Conservation (phyloP, 495 filamentous ascomycete genomes). For the Peziza echinospora region DNA sequence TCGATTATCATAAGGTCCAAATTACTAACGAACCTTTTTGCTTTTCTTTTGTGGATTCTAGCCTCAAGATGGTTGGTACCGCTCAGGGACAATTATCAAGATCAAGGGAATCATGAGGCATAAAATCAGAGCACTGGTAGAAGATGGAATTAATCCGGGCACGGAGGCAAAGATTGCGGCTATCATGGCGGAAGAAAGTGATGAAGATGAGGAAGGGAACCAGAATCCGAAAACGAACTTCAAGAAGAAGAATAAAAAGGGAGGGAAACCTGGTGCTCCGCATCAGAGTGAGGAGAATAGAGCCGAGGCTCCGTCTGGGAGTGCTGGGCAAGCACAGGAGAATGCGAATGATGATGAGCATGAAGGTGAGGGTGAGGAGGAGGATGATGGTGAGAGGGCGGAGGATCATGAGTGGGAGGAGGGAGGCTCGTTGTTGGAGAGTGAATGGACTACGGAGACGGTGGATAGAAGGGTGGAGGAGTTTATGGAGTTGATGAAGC, state of each 20-base stretch:
- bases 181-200: neutral
- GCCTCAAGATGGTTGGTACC: slow-evolving; percentile 51
- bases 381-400: no score
- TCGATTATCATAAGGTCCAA: no score
- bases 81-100: slow-evolving; percentile 55
- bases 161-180: neutral
- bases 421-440: slow-evolving; percentile 9
- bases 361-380: slow-evolving; percentile 3
- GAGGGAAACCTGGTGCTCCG: neutral
- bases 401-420: slow-evolving; percentile 7
- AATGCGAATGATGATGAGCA: slow-evolving; percentile 1
- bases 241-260: slow-evolving; percentile 8
- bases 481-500: slow-evolving; percentile 13
- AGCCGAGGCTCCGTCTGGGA: slow-evolving; percentile 3
- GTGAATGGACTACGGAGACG: slow-evolving; percentile 1
- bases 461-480: slow-evolving; percentile 13
- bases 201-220: neutral
- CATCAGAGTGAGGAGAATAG: no score
- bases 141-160: neutral
- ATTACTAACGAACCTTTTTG: slow-evolving; percentile 13
- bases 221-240: neutral
- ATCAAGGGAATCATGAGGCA: slow-evolving; percentile 64
- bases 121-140: slow-evolving; percentile 34
- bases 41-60: slow-evolving; percentile 21
- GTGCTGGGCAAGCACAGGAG: slow-evolving; percentile 2